Base-by-base conservation (phyloP, 768 basidiomycete genomes). In the Russula dissimulans region DNA sequence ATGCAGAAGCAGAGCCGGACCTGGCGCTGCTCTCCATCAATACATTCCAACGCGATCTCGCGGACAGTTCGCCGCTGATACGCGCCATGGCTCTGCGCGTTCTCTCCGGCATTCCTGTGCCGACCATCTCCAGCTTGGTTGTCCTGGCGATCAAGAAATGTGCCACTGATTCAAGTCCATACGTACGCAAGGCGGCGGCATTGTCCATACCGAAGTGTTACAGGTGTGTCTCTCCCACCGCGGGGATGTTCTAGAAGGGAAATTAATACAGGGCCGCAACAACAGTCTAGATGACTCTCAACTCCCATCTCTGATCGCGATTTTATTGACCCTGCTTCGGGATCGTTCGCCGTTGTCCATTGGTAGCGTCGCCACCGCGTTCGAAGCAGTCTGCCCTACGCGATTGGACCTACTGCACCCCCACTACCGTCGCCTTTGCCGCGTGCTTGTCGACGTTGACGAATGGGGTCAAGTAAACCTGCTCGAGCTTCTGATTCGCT, bases 21-120 rank as follows among this genome's bases (percentile, higher is more conserved):
- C 85, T 98, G 50, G 90, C 95, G 1, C 75, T 99, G 51, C 79
- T 99, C 34, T 95, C 94, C 3, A 95, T 99, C 77, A 99, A 99
- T 74, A 95, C 95, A 1, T 97, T 98, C 70, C 97, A 99, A 72
- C 92, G 91, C 72, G 97, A 99, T 74, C 78, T 99, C 34, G 84
- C 87, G 4, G 97, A 98, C 68, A 77, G 85, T 36, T 97, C 88
- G 62, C 95, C 95, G 0, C 82, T 97, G 67, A 97, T 98, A 60
- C 86, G 97, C 22, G 93, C 94, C 12, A 95, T 97, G 91, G 94
- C 95, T 3, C 76, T 99, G 59, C 81, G 94, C 29, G 95, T 98
- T 2, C 79, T 99, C 45, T 90, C 91, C 57, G 90, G 92, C 7
- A 95, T 99, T 70, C 84, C 85, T 62, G 89, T 98, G 1, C 86